Percentiles rank a stretch among this genome's conserved stretches.
phyloP scores from a whole-genome alignment of 208 protist genomes.

The Acanthamoeba lenticulata region DNA sequence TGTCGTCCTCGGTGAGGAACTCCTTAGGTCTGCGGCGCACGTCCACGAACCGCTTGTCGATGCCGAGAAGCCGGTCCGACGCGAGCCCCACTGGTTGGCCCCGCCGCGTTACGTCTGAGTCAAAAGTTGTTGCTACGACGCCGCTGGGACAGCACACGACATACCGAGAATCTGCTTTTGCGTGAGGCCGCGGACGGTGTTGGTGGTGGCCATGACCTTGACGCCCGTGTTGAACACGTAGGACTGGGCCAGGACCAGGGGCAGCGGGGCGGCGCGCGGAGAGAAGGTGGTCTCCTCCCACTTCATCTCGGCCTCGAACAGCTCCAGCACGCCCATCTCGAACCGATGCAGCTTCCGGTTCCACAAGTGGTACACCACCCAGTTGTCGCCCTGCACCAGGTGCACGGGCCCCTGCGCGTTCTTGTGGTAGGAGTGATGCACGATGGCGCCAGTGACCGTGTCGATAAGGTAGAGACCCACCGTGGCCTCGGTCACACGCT shows the following conservation, averaged over 20 bases:
- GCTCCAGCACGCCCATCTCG: conserved; percentile 69
- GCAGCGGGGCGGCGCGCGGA: not conserved
- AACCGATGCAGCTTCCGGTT: conserved; percentile 58
- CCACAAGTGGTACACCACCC: conserved; percentile 73
- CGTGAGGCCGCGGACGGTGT: conserved; percentile 61
- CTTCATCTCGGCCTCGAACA: conserved; percentile 72
- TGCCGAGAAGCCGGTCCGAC: conserved; percentile 19
- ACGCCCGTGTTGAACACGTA: conserved; percentile 31
- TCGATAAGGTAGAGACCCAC: conserved; percentile 70
- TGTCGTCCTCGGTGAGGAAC: conserved; percentile 68
- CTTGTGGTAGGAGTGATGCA: conserved; percentile 51
- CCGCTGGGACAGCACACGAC: not conserved
- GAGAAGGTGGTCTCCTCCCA: conserved; percentile 66
- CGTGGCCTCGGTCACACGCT: not conserved
- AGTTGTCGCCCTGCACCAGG: conserved; percentile 76
- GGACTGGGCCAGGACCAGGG: not conserved
- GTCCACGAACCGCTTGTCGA: conserved; percentile 67
- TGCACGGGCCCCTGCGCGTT: conserved; percentile 50
- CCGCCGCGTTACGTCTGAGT: not conserved
- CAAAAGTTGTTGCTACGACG: not conserved
- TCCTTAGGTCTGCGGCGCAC: conserved; percentile 53
- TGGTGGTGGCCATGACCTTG: conserved; percentile 56
- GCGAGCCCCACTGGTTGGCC: not conserved
- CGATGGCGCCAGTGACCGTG: conserved; percentile 70
- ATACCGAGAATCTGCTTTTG: conserved; percentile 65